A percentile compares a stretch with the other conserved stretches of the same genome.
Evolutionary conservation across 768 basidiomycete genomes (phyloP).

Genomic region (Suillus discolor): DNA sequence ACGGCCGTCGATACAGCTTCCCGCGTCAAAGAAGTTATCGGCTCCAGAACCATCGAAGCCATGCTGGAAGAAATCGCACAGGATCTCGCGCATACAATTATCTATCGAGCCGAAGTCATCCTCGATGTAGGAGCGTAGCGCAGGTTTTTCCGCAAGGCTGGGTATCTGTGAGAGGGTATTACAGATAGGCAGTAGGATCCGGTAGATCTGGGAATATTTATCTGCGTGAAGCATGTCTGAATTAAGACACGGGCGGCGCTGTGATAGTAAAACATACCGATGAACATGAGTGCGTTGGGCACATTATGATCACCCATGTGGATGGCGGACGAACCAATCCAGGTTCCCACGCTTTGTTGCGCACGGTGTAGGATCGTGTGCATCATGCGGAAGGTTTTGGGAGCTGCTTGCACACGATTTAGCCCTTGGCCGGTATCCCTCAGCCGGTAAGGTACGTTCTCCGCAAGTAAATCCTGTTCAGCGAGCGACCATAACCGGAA

Average conservation of each 20-base stretch:
- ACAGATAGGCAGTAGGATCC: slow-evolving; percentile 86
- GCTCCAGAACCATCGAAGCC: slow-evolving; percentile 92
- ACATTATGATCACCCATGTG: slow-evolving; percentile 85
- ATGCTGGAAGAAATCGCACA: slow-evolving; percentile 85
- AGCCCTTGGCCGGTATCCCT: slow-evolving; percentile 91
- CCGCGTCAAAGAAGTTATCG: slow-evolving; percentile 88
- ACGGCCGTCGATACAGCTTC: slow-evolving; percentile 82
- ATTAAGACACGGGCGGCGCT: neutral
- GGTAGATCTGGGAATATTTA: slow-evolving; percentile 92
- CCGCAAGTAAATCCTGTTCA: slow-evolving; percentile 80
- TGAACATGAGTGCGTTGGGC: slow-evolving; percentile 75
- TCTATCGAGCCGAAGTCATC: slow-evolving; percentile 81
- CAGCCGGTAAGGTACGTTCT: slow-evolving; percentile 73
- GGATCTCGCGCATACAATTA: slow-evolving; percentile 66
- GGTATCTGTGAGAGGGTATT: slow-evolving; percentile 79
- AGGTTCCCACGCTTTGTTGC: slow-evolving; percentile 76
- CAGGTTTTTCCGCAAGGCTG: slow-evolving; percentile 63
- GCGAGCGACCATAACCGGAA: slow-evolving; percentile 84
- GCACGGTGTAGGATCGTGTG: slow-evolving; percentile 84
- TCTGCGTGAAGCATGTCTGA: slow-evolving; percentile 35
- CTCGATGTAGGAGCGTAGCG: slow-evolving; percentile 75
- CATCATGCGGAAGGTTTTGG: slow-evolving; percentile 91
- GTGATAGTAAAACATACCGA: slow-evolving; percentile 42
- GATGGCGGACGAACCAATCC: slow-evolving; percentile 86
- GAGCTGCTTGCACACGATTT: slow-evolving; percentile 84